Conservation (phyloP, 495 filamentous ascomycete genomes). For the Neohortaea acidophila region DNA sequence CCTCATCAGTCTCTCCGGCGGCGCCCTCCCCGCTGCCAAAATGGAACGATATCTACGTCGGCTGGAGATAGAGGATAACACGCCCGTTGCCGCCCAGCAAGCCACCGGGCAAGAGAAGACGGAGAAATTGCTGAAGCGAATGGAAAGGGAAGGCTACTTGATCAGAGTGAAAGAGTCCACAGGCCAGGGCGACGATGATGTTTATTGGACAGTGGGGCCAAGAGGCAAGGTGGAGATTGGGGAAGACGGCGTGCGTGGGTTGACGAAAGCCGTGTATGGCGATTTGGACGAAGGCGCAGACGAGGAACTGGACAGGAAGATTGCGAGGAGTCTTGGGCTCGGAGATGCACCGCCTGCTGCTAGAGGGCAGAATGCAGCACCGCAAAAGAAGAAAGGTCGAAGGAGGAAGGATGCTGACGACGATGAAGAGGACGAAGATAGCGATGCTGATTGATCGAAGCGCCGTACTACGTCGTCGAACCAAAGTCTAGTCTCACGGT, state of each 20-base stretch:
- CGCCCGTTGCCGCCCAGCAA: constrained; percentile 34
- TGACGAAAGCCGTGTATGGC: constrained; percentile 50
- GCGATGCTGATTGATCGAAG: no score
- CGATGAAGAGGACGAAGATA: constrained; percentile 10
- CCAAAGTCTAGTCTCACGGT: no score
- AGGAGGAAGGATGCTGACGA: constrained; percentile 7
- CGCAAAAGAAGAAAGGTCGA: constrained; percentile 13
- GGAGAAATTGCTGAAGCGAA: constrained; percentile 54
- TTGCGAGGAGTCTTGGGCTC: constrained; percentile 24
- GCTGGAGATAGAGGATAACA: constrained; percentile 59
- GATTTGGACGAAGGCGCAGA: constrained; percentile 5
- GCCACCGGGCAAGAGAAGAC: constrained; percentile 42
- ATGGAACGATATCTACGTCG: constrained; percentile 50
- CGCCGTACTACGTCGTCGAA: no score
- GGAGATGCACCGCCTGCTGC: constrained; percentile 6
- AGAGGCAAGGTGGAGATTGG: constrained; percentile 79
- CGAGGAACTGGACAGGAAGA: constrained; percentile 24
- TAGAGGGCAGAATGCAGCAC: neutral
- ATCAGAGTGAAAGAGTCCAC: constrained; percentile 42
- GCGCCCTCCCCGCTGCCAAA: constrained; percentile 48
- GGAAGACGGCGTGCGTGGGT: constrained; percentile 48
- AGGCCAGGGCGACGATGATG: constrained; percentile 38
- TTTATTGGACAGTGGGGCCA: constrained; percentile 66
- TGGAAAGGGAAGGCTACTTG: constrained; percentile 73
- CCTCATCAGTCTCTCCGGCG: constrained; percentile 54